Conservation (phyloP, 495 filamentous ascomycete species). For the Aspergillus affinis region DNA sequence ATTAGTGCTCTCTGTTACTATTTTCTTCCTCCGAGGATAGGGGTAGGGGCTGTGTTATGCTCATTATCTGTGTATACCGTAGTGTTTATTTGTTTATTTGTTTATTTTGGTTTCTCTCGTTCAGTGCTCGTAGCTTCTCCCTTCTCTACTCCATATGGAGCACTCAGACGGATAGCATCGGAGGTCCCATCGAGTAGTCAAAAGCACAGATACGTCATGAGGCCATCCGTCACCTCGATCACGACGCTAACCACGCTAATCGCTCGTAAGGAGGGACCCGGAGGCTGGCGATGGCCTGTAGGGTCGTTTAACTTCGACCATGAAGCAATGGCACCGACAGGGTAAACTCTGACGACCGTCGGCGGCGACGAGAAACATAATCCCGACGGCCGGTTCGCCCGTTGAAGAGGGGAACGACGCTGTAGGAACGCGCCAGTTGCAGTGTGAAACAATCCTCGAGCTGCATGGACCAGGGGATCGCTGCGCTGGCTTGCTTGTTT, state of each 20-base stretch:
- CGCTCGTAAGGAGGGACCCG: background rate
- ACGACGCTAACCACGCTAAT: background rate
- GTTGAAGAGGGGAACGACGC: constrained; percentile 2
- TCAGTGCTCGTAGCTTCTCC: too few species aligned
- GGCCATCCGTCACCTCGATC: background rate
- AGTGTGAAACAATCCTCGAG: constrained; percentile 10
- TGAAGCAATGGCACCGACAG: background rate
- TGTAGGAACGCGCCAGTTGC: constrained; percentile 11
- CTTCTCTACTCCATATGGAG: too few species aligned
- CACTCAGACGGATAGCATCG: too few species aligned
- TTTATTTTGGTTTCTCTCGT: background rate
- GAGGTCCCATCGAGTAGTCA: background rate
- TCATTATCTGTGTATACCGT: too few species aligned
- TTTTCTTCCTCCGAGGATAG: background rate
- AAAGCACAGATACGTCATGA: background rate
- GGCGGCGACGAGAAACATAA: background rate
- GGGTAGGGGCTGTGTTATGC: background rate
- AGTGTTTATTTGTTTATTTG: background rate
- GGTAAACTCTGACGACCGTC: background rate
- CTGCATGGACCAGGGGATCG: constrained; percentile 9
- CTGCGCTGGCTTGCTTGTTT: background rate
- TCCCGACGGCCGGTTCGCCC: constrained; percentile 7
- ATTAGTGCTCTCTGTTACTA: background rate
- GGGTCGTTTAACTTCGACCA: too few species aligned
- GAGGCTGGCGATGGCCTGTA: background rate